A percentile compares a stretch with the other conserved stretches of the same genome.
phyloP scores from a whole-genome alignment of 257 asterid species.

The Prunella vulgaris region DNA sequence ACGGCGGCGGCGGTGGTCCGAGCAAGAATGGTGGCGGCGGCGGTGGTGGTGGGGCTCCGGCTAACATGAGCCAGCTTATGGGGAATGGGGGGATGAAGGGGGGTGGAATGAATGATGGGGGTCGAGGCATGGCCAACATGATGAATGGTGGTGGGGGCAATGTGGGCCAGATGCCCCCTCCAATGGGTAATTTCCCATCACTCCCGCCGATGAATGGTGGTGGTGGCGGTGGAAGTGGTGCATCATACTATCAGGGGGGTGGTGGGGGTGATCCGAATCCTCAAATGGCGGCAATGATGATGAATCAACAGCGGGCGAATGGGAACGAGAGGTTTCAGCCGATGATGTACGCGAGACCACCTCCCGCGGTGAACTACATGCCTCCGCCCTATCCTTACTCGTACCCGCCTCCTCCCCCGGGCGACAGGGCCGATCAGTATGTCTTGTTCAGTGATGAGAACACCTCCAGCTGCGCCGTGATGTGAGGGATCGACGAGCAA shows the following conservation, averaged over 20 bases:
- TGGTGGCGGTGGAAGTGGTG: slow-evolving; percentile 8
- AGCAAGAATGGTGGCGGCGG: slow-evolving; percentile 25
- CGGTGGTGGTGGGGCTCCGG: slow-evolving; percentile 39
- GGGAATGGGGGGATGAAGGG: slow-evolving; percentile 57
- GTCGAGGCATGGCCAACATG: slow-evolving; percentile 86
- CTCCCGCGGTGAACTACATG: slow-evolving; percentile 84
- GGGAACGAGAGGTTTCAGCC: slow-evolving; percentile 97
- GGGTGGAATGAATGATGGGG: slow-evolving; percentile 73
- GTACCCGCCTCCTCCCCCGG: slow-evolving; percentile 49
- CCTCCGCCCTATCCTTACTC: slow-evolving; percentile 75
- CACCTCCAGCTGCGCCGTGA: slow-evolving; percentile 56
- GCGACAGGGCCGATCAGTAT: slow-evolving; percentile 46
- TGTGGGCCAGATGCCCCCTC: slow-evolving; percentile 26
- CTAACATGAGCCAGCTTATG: slow-evolving; percentile 27
- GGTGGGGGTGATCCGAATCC: slow-evolving; percentile 57
- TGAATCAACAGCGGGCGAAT: slow-evolving; percentile 80
- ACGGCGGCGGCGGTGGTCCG: slow-evolving; percentile 65
- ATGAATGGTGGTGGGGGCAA: slow-evolving; percentile 38
- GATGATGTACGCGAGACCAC: slow-evolving; percentile 96
- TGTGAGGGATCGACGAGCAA: slow-evolving; percentile 23
- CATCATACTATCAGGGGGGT: slow-evolving; percentile 47
- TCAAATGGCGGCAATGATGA: slow-evolving; percentile 80
- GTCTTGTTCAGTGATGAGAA: slow-evolving; percentile 68
- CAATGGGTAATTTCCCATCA: slow-evolving; percentile 36
- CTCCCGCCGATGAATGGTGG: slow-evolving; percentile 48